phyloP scores from a whole-genome alignment of 176 grass and related monocot genomes.

The Avena sativa region DNA sequence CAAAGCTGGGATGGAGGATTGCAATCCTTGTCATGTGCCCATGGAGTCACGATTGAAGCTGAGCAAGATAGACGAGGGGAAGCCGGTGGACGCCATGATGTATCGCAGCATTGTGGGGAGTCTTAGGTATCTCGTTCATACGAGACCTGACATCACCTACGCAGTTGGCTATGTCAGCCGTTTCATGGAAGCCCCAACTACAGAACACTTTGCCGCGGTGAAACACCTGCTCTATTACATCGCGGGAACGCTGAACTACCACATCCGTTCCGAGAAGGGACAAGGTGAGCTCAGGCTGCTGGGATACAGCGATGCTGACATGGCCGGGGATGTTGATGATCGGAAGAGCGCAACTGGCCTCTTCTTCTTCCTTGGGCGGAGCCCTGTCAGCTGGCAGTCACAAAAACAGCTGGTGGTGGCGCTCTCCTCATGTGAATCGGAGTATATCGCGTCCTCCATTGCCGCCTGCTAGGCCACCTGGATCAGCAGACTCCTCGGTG shows the following conservation, averaged over 20 bases:
- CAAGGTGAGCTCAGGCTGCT: neutral
- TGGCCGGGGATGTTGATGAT: neutral
- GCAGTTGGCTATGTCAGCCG: neutral
- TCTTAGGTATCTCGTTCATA: neutral
- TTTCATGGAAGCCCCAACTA: neutral
- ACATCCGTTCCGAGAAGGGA: too few relatives aligned
- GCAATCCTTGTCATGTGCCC: too few relatives aligned
- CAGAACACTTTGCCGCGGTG: neutral
- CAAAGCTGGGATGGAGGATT: too few relatives aligned
- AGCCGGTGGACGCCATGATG: neutral
- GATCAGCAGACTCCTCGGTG: neutral
- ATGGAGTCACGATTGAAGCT: too few relatives aligned
- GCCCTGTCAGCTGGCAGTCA: too few relatives aligned
- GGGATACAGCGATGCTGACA: neutral
- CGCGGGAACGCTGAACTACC: neutral
- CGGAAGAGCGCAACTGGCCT: neutral
- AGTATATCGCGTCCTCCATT: too few relatives aligned
- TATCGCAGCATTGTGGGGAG: neutral
- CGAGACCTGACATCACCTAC: neutral
- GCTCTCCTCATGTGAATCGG: too few relatives aligned
- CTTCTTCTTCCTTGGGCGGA: too few relatives aligned
- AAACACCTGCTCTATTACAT: neutral
- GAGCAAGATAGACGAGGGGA: too few relatives aligned
- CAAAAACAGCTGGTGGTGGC: too few relatives aligned
- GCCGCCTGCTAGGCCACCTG: neutral